These are phyloP conservation scores for Gremmenia infestans DNA, from an alignment of 2,329 filamentous ascomycete species.

Conservation along the genomic window DNA sequence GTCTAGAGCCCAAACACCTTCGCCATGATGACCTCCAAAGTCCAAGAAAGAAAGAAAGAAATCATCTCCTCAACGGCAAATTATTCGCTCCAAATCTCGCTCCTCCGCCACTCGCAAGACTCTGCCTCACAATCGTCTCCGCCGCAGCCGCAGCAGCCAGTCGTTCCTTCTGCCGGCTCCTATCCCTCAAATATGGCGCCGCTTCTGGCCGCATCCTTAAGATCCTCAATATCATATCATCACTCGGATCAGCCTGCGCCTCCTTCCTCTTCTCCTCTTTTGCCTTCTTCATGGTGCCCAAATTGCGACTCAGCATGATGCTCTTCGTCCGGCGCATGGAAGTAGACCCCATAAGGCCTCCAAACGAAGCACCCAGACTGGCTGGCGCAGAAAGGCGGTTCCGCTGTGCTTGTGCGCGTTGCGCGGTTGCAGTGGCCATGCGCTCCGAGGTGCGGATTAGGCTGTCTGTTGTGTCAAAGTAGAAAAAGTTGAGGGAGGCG, in stretches of 20 bases:
- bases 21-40: not conserved
- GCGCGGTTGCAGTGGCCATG: constrained; percentile 84
- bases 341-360: constrained; percentile 61
- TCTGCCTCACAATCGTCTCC: constrained; percentile 91
- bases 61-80: constrained; percentile 27
- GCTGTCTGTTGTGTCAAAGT: constrained; percentile 87
- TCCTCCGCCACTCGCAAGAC: constrained; percentile 56
- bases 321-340: constrained; percentile 65
- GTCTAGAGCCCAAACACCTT: not conserved
- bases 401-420: constrained; percentile 67
- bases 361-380: constrained; percentile 46
- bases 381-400: constrained; percentile 69
- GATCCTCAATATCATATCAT: constrained; percentile 97
- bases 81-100: constrained; percentile 33
- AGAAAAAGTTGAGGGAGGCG: constrained; percentile 96
- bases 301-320: constrained; percentile 89
- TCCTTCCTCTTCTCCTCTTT: constrained; percentile 96
- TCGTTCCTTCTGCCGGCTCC: constrained; percentile 89
- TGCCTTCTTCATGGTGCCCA: constrained; percentile 92
- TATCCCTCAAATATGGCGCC: constrained; percentile 77
- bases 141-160: constrained; percentile 86
- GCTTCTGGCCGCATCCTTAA: constrained; percentile 93
- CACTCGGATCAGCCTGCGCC: constrained; percentile 90
- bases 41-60: not conserved
- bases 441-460: constrained; percentile 92